These are phyloP conservation scores for Fusarium nematophilum DNA, from an alignment of 2,329 filamentous ascomycete genomes.

Conservation along the genomic window DNA sequence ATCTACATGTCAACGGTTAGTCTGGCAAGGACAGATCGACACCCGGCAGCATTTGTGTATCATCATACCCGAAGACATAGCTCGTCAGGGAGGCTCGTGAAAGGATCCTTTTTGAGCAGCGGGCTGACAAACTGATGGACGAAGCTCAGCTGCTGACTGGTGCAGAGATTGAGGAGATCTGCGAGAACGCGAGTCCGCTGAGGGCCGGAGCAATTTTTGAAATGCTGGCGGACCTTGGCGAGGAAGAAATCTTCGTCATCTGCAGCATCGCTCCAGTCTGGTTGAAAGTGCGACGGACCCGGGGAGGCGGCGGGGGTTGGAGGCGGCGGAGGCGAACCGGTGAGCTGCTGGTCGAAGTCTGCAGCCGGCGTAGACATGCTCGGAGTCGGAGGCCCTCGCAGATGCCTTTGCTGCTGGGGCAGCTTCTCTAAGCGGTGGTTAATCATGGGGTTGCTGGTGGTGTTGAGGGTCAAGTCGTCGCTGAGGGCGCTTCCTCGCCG, in stretches of 20 bases:
- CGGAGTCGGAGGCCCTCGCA: conserved; percentile 71
- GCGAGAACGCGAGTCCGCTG: conserved; percentile 86
- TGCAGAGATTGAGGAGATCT: conserved; percentile 92
- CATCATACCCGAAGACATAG: conserved; percentile 83
- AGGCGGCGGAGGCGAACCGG: conserved; percentile 71
- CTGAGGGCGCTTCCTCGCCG: conserved; percentile 68
- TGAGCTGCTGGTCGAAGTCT: conserved; percentile 71
- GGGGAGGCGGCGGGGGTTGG: conserved; percentile 75
- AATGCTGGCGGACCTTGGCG: conserved; percentile 81
- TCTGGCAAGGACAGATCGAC: background rate
- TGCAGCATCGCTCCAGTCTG: conserved; percentile 81
- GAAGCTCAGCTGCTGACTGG: conserved; percentile 94
- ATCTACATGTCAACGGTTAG: conserved; percentile 67
- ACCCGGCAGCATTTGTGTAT: background rate
- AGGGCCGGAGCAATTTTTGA: conserved; percentile 78
- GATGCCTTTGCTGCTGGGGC: conserved; percentile 51
- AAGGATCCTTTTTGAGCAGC: conserved; percentile 94
- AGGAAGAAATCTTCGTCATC: conserved; percentile 87
- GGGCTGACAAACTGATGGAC: conserved; percentile 97
- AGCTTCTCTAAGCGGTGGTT: conserved; percentile 65
- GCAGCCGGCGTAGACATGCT: conserved; percentile 74
- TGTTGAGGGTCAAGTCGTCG: conserved; percentile 68
- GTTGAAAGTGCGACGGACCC: conserved; percentile 69
- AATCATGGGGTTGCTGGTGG: conserved; percentile 57
- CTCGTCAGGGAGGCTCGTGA: conserved; percentile 91